These are phyloP conservation scores for Vitis riparia DNA, from an alignment of 164 flowering plant species.

Conservation along the genomic window DNA sequence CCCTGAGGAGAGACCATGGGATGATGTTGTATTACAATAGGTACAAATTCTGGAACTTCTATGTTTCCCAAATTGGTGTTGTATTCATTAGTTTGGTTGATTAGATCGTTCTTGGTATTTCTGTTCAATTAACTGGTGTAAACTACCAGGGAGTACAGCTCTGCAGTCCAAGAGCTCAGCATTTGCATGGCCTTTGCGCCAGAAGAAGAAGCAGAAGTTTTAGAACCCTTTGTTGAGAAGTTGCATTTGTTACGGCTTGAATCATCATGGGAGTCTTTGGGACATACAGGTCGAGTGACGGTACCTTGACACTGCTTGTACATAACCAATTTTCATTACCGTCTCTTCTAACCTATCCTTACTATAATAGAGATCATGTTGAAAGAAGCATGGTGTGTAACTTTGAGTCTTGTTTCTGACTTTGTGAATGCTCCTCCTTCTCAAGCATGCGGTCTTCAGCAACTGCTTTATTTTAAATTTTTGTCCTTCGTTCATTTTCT, in stretches of 20 bases:
- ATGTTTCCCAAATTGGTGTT: background rate
- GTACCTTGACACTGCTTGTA: slow-evolving; percentile 25
- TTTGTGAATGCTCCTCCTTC: too few relatives aligned
- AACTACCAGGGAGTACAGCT: slow-evolving; percentile 46
- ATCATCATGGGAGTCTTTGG: slow-evolving; percentile 59
- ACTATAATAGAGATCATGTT: too few relatives aligned
- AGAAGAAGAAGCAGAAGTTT: slow-evolving; percentile 61
- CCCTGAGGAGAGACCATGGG: slow-evolving; percentile 74
- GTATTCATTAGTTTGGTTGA: background rate
- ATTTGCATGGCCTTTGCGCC: slow-evolving; percentile 86
- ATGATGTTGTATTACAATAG: slow-evolving; percentile 65
- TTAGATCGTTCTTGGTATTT: too few relatives aligned
- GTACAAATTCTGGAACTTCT: slow-evolving; percentile 19
- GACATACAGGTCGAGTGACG: slow-evolving; percentile 34
- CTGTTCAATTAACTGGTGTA: background rate
- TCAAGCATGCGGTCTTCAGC: too few relatives aligned
- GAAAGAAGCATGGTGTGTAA: too few relatives aligned
- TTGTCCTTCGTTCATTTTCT: too few relatives aligned
- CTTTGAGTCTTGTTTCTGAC: too few relatives aligned
- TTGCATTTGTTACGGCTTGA: slow-evolving; percentile 65
- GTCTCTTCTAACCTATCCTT: too few relatives aligned
- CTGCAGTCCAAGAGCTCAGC: slow-evolving; percentile 80
- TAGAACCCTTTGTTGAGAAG: slow-evolving; percentile 74
- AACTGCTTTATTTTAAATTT: too few relatives aligned
- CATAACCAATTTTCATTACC: too few relatives aligned